Evolutionary conservation across 768 basidiomycete genomes (phyloP).

Genomic region (Boletus rufocinnamomeus): DNA sequence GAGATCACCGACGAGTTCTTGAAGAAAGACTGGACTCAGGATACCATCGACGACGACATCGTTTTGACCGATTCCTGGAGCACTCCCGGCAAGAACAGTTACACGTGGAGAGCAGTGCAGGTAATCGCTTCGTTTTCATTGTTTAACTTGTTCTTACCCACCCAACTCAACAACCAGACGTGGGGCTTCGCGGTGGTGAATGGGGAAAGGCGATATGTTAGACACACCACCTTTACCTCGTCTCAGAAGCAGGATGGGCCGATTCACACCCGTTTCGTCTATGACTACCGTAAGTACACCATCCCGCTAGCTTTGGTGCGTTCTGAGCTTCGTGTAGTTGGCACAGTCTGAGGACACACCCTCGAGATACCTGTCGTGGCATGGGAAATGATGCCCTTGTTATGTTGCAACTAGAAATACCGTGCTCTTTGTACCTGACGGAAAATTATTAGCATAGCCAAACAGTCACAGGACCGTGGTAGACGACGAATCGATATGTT

Average conservation of each 20-base stretch:
- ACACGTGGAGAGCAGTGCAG: conserved; percentile 64
- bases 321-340: conserved; percentile 25
- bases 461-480: background rate
- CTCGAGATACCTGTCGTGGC: background rate
- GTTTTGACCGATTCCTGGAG: conserved; percentile 49
- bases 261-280: conserved; percentile 58
- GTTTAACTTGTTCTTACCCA: background rate
- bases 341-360: conserved; percentile 10
- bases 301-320: background rate
- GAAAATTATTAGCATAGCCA: background rate
- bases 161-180: conserved; percentile 27
- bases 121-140: conserved; percentile 36
- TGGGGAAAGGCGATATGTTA: conserved; percentile 58
- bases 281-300: conserved; percentile 61
- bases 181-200: conserved; percentile 70
- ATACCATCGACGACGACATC: conserved; percentile 38
- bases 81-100: conserved; percentile 60
- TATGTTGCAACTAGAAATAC: background rate
- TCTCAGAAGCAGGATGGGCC: conserved; percentile 50
- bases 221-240: conserved; percentile 65
- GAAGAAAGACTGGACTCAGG: conserved; percentile 45
- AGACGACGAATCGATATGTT: conserved; percentile 5
- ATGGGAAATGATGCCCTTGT: conserved; percentile 1
- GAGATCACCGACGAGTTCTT: conserved; percentile 48
- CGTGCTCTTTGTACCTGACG: background rate